Conservation (phyloP, 257 asterid species). For the Cruciata laevipes region DNA sequence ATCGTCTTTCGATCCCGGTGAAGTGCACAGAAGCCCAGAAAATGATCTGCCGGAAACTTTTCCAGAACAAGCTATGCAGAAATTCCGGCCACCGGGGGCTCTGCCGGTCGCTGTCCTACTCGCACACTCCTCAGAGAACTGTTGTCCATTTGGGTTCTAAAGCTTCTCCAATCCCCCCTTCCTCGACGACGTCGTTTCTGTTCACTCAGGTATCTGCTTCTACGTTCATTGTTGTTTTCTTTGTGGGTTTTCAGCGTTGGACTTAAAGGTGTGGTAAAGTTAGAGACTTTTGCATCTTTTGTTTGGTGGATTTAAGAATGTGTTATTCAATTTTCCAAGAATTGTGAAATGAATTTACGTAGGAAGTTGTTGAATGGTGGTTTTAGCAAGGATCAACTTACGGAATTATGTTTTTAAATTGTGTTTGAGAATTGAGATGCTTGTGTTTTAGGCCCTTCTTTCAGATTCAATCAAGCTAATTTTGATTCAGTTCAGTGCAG, state of each 20-base stretch:
- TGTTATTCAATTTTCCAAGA: background rate
- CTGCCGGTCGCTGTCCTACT: constrained; percentile 30
- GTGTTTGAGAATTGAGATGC: background rate
- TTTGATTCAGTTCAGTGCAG: background rate
- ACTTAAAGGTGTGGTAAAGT: background rate
- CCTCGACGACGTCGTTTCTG: constrained; percentile 25
- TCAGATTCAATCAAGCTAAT: background rate
- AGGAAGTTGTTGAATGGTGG: background rate
- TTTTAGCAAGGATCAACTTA: background rate
- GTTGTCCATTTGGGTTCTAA: constrained; percentile 20
- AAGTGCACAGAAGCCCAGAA: background rate
- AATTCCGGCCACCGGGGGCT: constrained; percentile 33
- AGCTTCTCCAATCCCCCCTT: constrained; percentile 20
- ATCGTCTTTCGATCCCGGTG: background rate
- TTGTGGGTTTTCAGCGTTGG: background rate
- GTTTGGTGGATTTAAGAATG: background rate
- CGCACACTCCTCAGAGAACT: constrained; percentile 22
- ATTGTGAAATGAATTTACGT: background rate
- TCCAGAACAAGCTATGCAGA: constrained; percentile 28
- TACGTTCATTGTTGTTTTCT: background rate
- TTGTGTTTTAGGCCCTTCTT: background rate
- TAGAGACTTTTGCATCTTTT: background rate
- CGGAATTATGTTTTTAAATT: no score
- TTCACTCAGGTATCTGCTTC: constrained; percentile 18
- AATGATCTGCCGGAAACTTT: constrained; percentile 55